Evolutionary conservation across 352 stramenopile genomes (phyloP), one percentile per base, ranked within the genome.

Genomic region (Phytopythium ostracodes): DNA sequence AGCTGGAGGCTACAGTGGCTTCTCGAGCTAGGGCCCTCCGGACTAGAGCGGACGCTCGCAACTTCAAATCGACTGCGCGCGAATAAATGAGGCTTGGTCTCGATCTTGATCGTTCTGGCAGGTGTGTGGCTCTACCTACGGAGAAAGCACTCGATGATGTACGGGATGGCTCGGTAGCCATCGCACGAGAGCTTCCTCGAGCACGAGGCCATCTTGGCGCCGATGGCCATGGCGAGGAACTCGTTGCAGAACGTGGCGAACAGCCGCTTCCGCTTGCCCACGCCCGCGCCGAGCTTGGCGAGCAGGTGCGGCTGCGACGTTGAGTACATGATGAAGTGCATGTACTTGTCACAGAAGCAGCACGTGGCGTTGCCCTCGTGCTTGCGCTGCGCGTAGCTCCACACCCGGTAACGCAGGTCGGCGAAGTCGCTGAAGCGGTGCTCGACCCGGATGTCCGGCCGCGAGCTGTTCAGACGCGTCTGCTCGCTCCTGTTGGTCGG

Each of bases 361-460:
- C 76, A 83, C 27, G 57, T 62, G 33, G 64, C 59, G 20, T 58
- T 65, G 62, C 53, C 53, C 24, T 63, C 53, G 59, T 78, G 70
- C 54, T 83, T 74, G 49, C 66, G 64, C 52, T 81, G 73, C 8
- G 73, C 76, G 63, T 78, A 75, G 24, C 63, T 62, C 73, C 73
- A 84, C 29, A 84, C 69, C 53, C 72, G 71, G 59, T 82, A 73
- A 40, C 76, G 76, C 58, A 85, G 59, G 55, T 80, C 69, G 59
- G 73, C 73, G 40, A 85, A 85, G 60, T 82, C 73, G 59, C 70
- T 76, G 57, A 82, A 85, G 7, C 76, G 76, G 53, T 75, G 72
- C 59, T 85, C 68, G 40, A 85, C 52, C 36, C 79, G 68, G 56
- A 77, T 81, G 60, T 85, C 76, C 4, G 76, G 76, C 47, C 60